Evolutionary conservation across 768 basidiomycete species (phyloP), one percentile per base, ranked within the genome.

Genomic region (Trametes punicea): DNA sequence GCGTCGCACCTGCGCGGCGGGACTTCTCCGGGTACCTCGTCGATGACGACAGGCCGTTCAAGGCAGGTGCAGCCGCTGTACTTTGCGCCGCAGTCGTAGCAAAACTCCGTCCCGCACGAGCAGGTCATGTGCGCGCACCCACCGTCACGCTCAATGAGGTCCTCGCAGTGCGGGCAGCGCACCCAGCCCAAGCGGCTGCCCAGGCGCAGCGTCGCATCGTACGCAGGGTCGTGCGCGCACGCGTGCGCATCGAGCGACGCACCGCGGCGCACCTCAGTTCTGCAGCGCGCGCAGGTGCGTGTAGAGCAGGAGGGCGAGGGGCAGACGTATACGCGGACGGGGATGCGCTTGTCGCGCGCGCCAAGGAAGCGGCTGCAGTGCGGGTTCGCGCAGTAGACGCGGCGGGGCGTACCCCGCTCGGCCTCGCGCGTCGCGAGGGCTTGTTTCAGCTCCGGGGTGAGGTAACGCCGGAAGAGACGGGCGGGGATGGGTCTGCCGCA

Each of bases 61-160:
- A 58, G 48, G 50, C 70, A 69, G 2, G 16, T 20, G 56, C 68
- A 69, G 36, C 51, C 63, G 56, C 65, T 65, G 65, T 66, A 69
- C 21, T 18, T 39, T 26, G 49, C 61, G 11, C 57, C 57, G 55
- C 62, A 63, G 20, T 20, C 27, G 46, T 57, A 63, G 56, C 62
- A 63, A 56, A 63, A 63, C 49, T 60, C 51, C 26, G 59, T 44
- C 50, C 55, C 65, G 62, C 55, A 67, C 23, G 55, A 62, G 62
- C 69, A 71, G 31, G 64, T 65, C 62, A 69, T 67, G 51, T 70
- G 69, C 51, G 57, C 62, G 58, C 69, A 70, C 2, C 68, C 68
- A 18, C 49, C 33, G 3, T 48, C 31, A 18, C 68, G 62, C 52
- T 70, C 69, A 49, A 69, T 55, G 44, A 69, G 52, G 31, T 62